These are phyloP conservation scores for Ambrosia hybrid DNA, from an alignment of 140 eudicot genomes.

Conservation along the genomic window DNA sequence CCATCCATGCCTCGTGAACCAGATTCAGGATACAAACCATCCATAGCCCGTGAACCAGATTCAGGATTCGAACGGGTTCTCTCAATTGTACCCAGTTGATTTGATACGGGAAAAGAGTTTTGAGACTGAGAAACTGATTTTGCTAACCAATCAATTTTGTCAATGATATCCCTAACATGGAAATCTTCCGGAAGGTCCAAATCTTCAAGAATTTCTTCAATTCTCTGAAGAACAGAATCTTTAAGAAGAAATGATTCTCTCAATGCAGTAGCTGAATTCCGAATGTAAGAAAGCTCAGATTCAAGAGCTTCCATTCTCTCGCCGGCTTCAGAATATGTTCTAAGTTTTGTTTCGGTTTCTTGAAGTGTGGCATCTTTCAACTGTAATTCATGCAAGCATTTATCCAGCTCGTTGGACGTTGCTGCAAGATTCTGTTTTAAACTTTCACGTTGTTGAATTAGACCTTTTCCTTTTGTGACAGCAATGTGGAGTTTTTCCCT, in stretches of 20 bases:
- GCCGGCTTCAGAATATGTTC: constrained; percentile 86
- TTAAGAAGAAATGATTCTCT: constrained; percentile 91
- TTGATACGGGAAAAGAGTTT: constrained; percentile 59
- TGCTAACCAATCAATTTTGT: constrained; percentile 90
- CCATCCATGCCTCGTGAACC: constrained; percentile 48
- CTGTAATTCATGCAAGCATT: constrained; percentile 71
- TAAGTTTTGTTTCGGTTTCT: constrained; percentile 78
- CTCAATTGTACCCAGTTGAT: constrained; percentile 49
- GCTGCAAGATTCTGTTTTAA: constrained; percentile 81
- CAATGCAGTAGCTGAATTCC: constrained; percentile 95
- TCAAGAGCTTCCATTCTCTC: constrained; percentile 98
- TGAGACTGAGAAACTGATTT: constrained; percentile 65
- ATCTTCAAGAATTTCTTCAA: constrained; percentile 90
- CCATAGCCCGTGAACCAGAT: constrained; percentile 45
- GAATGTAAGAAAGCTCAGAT: constrained; percentile 96
- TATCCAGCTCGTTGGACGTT: constrained; percentile 70
- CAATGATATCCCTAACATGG: constrained; percentile 73
- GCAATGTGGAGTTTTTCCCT: constrained; percentile 95
- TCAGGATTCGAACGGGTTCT: constrained; percentile 68
- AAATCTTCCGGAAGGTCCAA: constrained; percentile 86
- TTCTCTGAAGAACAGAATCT: constrained; percentile 87
- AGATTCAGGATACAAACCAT: constrained; percentile 61
- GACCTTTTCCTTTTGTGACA: constrained; percentile 94
- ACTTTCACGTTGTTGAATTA: constrained; percentile 87
- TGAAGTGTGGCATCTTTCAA: constrained; percentile 67